Evolutionary conservation across 2,329 filamentous ascomycete genomes (phyloP), one percentile per base, ranked within the genome.

Genomic region (Fusarium sp.): DNA sequence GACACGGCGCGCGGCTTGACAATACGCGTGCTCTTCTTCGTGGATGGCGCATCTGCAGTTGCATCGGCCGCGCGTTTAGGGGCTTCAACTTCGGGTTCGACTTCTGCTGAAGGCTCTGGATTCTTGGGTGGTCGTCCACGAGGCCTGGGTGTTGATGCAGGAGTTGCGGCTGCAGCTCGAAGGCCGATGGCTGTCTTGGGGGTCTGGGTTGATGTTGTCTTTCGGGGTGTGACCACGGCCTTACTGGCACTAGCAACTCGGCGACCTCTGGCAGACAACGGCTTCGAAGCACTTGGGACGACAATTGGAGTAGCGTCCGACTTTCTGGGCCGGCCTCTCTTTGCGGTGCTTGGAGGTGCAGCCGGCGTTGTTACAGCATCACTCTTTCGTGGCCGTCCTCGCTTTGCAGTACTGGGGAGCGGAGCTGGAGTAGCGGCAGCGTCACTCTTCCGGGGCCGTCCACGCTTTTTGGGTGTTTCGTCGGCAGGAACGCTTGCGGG

Each of bases 301-400:
- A 24, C 28, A 20, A 52, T 48, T 15, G 60, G 51, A 7, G 54
- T 56, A 7, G 51, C 62, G 34, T 72, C 65, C 0, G 65, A 72
- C 21, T 72, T 73, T 36, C 71, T 69, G 3, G 71, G 71, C 7
- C 71, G 50, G 10, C 71, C 71, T 50, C 69, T 61, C 56, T 71
- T 73, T 38, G 42, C 56, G 3, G 60, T 53, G 38, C 65, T 55
- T 10, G 63, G 49, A 14, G 48, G 42, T 4, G 51, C 50, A 6
- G 54, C 56, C 30, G 69, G 69, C 8, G 71, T 72, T 9, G 62
- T 47, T 10, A 54, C 24, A 32, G 19, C 58, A 40, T 73, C 68
- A 40, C 62, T 72, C 49, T 73, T 73, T 20, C 62, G 65, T 7
- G 71, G 71, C 67, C 71, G 55, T 17, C 71, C 71, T 56, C 69